Conservation (phyloP, 139 green algal species). For the Coccomyxa sp. region DNA sequence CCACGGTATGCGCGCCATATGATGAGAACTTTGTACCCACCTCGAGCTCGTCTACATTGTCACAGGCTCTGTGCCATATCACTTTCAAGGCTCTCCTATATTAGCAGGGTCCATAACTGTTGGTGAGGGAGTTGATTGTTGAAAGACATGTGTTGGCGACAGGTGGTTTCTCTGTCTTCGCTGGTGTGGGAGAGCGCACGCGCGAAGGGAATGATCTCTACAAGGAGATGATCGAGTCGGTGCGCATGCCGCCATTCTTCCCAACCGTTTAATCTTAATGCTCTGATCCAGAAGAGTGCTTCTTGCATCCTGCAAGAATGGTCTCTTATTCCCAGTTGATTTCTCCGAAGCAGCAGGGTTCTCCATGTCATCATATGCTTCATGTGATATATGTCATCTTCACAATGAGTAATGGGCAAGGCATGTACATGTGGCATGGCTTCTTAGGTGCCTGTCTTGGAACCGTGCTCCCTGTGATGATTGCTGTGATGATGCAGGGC, state of each 20-base stretch:
- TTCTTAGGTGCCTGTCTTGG: too few species aligned
- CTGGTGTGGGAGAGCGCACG: slow-evolving; percentile 97
- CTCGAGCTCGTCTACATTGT: background rate
- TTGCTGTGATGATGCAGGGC: slow-evolving; percentile 47
- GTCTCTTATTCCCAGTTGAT: too few species aligned
- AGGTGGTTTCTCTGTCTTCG: slow-evolving; percentile 99
- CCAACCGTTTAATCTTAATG: background rate
- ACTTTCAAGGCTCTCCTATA: background rate
- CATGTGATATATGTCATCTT: background rate
- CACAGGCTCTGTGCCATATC: background rate
- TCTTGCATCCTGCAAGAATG: background rate
- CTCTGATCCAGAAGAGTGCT: too few species aligned
- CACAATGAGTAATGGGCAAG: background rate
- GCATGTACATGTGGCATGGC: background rate
- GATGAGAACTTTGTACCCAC: background rate
- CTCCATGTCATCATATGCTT: too few species aligned
- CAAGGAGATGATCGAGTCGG: slow-evolving; percentile 98
- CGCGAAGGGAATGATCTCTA: slow-evolving; percentile 99
- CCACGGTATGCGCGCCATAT: slow-evolving; percentile 69
- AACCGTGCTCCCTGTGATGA: background rate
- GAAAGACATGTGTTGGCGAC: background rate
- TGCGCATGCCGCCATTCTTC: background rate
- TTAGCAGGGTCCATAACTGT: background rate
- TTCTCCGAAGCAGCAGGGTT: too few species aligned
- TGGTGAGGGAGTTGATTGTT: background rate